Evolutionary conservation across 352 stramenopile genomes (phyloP).

Genomic region (Globisporangium nagaii): DNA sequence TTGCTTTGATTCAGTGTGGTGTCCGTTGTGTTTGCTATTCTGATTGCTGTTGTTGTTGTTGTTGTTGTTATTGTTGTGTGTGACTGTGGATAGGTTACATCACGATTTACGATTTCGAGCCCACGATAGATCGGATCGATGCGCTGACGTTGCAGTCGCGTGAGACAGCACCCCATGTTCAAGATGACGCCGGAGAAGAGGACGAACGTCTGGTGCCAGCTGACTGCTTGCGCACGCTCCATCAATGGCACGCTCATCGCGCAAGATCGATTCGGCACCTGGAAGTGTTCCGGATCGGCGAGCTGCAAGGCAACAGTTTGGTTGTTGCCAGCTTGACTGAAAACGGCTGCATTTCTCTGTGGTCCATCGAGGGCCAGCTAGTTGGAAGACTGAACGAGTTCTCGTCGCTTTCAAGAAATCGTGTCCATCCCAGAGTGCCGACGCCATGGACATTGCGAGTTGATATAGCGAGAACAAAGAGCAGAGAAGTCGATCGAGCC

Average conservation of each 20-base stretch:
- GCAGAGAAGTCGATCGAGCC: neutral
- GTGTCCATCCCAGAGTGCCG: neutral
- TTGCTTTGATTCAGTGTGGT: too few species aligned
- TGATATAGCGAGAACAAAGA: neutral
- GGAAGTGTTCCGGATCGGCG: constrained; percentile 2
- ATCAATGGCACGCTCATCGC: constrained; percentile 22
- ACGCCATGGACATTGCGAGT: constrained; percentile 8
- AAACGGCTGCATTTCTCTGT: constrained; percentile 26
- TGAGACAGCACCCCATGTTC: neutral
- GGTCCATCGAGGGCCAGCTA: constrained; percentile 24
- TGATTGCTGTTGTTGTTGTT: too few species aligned
- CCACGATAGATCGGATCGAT: neutral
- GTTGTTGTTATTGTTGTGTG: neutral
- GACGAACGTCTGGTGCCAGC: neutral
- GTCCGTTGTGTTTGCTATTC: too few species aligned
- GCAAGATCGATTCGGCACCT: constrained; percentile 19
- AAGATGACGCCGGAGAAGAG: neutral
- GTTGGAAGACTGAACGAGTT: constrained; percentile 20
- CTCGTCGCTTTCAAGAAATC: neutral
- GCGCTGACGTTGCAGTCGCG: neutral
- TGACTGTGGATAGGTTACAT: constrained; percentile 17
- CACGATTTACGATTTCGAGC: constrained; percentile 24
- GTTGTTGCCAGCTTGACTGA: constrained; percentile 25
- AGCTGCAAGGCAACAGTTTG: neutral
- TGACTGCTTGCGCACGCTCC: constrained; percentile 11